Evolutionary conservation across 768 basidiomycete genomes (phyloP).

Genomic region (Tulasnella sp.): DNA sequence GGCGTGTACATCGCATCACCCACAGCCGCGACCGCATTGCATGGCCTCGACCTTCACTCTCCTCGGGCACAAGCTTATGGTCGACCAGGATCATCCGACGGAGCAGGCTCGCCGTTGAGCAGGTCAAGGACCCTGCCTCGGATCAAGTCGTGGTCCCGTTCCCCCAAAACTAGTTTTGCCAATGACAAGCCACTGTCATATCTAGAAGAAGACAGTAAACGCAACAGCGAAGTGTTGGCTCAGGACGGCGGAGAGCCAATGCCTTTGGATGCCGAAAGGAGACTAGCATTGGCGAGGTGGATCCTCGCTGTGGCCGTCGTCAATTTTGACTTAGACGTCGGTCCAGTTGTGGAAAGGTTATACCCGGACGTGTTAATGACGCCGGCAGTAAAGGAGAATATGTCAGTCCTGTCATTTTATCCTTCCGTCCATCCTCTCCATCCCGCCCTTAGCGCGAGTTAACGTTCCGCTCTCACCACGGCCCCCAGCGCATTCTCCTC

Average conservation of each 20-base stretch:
- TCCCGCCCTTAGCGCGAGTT: background rate
- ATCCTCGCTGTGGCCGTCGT: conserved; percentile 61
- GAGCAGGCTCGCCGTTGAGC: background rate
- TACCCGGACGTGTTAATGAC: conserved; percentile 60
- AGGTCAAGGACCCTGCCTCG: conserved; percentile 8
- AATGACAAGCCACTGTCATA: background rate
- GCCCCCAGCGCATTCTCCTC: conserved; percentile 72
- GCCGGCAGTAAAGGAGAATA: conserved; percentile 66
- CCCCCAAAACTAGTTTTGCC: background rate
- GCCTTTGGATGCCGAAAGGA: conserved; percentile 41
- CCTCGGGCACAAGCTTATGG: background rate
- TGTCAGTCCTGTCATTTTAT: conserved; percentile 44
- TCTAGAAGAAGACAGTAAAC: background rate
- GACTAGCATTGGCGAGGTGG: conserved; percentile 54
- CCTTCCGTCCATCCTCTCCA: background rate
- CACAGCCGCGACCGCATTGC: background rate
- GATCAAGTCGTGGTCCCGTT: background rate
- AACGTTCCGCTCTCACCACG: background rate
- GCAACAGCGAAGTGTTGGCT: background rate
- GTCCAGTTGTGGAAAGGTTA: conserved; percentile 65
- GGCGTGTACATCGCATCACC: background rate
- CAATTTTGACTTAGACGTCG: conserved; percentile 82
- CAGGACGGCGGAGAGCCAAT: conserved; percentile 8
- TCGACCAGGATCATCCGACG: background rate
- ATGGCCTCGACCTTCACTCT: conserved; percentile 13